Percentiles rank a stretch among this genome's conserved stretches.
phyloP scores from a whole-genome alignment of 192 early-diverging fungal species.

The Mortierella antarctica region DNA sequence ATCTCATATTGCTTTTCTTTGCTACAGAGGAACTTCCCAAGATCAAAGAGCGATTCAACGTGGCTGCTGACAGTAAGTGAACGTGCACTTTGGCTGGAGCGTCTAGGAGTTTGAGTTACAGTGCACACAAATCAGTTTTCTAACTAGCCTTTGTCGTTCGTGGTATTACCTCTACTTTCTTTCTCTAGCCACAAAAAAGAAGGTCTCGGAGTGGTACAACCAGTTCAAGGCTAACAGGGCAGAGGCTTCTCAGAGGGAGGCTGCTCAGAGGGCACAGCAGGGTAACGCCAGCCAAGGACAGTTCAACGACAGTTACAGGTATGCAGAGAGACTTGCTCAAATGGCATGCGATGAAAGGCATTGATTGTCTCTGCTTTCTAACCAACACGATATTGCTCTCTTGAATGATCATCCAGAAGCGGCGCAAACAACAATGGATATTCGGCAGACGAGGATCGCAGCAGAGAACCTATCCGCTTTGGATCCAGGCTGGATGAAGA shows the following conservation, averaged over 20 bases:
- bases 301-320: slow-evolving; percentile 16
- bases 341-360: not conserved
- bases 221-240: slow-evolving; percentile 55
- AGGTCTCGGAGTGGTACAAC: slow-evolving; percentile 67
- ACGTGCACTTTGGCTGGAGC: not conserved
- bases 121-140: not conserved
- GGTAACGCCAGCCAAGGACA: slow-evolving; percentile 10
- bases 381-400: not conserved
- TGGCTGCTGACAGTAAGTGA: slow-evolving; percentile 64
- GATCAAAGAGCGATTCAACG: slow-evolving; percentile 66
- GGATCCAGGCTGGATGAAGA: slow-evolving; percentile 26
- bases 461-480: slow-evolving; percentile 22
- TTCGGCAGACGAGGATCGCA: slow-evolving; percentile 7
- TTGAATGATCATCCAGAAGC: slow-evolving; percentile 7
- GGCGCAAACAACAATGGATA: not conserved
- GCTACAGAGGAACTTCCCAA: slow-evolving; percentile 62
- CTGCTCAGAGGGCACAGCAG: not conserved
- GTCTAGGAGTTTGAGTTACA: too few species aligned
- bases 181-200: slow-evolving; percentile 66
- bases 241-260: slow-evolving; percentile 33
- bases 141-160: not conserved
- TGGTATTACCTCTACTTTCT: not conserved
- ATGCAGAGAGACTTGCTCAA: not conserved
- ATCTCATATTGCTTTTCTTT: not conserved
- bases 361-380: not conserved